Percentiles rank a stretch among this genome's conserved stretches.
Conservation (phyloP, 805 yeast genomes). For the Yarrowia sp. region DNA sequence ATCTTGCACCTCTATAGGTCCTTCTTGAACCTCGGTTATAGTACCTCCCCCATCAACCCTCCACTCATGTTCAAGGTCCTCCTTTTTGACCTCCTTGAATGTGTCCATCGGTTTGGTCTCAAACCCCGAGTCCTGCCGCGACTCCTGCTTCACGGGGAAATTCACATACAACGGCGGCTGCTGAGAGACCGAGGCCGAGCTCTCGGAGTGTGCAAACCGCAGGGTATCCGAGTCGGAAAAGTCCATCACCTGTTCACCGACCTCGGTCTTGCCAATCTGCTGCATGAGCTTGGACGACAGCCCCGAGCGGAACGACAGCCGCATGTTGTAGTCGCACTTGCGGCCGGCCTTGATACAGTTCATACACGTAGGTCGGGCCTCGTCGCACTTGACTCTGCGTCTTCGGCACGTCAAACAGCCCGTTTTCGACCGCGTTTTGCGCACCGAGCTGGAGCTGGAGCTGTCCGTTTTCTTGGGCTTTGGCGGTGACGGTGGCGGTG, state of each 20-base stretch:
- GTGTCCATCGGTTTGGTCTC: background rate
- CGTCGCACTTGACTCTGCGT: conserved; percentile 64
- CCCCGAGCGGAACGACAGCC: conserved; percentile 25
- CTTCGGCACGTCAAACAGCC: conserved; percentile 36
- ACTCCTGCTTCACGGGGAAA: conserved; percentile 25
- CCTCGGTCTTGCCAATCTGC: conserved; percentile 27
- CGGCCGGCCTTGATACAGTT: conserved; percentile 35
- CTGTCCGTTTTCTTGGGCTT: background rate
- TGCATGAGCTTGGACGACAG: conserved; percentile 33
- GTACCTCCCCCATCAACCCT: background rate
- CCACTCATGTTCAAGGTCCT: conserved; percentile 25
- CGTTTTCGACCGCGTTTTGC: conserved; percentile 34
- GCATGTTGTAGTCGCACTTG: conserved; percentile 35
- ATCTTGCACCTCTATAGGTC: too few relatives aligned
- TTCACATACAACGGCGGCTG: conserved; percentile 30
- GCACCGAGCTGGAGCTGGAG: too few relatives aligned
- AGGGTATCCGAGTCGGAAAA: conserved; percentile 13
- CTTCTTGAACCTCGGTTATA: too few relatives aligned
- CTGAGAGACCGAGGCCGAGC: too few relatives aligned
- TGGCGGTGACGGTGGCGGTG: background rate
- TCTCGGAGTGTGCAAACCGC: background rate
- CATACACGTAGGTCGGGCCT: conserved; percentile 58
- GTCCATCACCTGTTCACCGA: conserved; percentile 28
- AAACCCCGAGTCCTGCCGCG: background rate
- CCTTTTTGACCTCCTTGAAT: conserved; percentile 9